A percentile compares a stretch with the other conserved stretches of the same genome.
Conservation (phyloP, 2,329 filamentous ascomycete genomes). For the Ophiognomonia clavigignenti-juglandacearum region DNA sequence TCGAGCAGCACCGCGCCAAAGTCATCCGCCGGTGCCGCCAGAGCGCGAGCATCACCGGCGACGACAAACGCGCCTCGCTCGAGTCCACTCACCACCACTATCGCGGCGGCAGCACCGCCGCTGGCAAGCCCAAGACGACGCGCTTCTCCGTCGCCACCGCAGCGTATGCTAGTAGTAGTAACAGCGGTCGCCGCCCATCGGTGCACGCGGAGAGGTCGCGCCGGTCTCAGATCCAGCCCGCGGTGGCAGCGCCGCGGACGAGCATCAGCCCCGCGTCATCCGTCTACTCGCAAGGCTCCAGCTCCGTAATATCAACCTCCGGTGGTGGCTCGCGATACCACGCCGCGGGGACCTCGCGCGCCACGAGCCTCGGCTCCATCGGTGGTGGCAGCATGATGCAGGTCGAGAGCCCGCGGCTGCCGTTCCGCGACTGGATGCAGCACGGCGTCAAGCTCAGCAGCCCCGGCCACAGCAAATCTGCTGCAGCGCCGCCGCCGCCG, state of each 20-base stretch:
- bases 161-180: neutral
- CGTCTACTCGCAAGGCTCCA: slow-evolving; percentile 8
- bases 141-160: slow-evolving; percentile 10
- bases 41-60: neutral
- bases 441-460: slow-evolving; percentile 10
- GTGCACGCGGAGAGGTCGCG: neutral
- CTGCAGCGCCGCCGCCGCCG: neutral
- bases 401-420: slow-evolving; percentile 14
- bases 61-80: neutral
- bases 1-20: slow-evolving; percentile 15
- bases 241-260: neutral
- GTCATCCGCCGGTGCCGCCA: slow-evolving; percentile 11
- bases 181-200: slow-evolving; percentile 2
- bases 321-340: neutral
- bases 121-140: neutral
- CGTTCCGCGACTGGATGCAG: slow-evolving; percentile 16
- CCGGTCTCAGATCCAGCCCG: slow-evolving; percentile 1
- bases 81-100: too few species aligned
- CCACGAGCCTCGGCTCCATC: slow-evolving; percentile 10
- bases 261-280: slow-evolving; percentile 11
- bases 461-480: neutral
- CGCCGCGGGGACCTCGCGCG: slow-evolving; percentile 4
- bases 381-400: neutral
- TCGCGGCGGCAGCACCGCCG: too few species aligned
- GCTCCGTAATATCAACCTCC: neutral